Conservation (phyloP, 352 stramenopile genomes). For the Phytophthora cryptogea region DNA sequence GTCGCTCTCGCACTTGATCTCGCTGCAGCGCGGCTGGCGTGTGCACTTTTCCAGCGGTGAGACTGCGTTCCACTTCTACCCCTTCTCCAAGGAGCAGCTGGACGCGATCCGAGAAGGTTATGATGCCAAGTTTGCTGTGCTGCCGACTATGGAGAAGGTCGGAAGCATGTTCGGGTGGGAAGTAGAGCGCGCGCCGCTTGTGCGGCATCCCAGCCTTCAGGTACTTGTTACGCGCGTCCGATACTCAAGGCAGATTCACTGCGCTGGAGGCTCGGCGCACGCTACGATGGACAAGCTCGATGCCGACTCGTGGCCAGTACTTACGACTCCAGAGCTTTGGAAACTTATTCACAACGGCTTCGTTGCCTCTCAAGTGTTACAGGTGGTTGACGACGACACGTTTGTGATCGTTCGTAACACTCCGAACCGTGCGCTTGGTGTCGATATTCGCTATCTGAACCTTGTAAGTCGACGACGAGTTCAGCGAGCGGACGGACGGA, state of each 20-base stretch:
- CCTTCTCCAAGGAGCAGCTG: conserved; percentile 34
- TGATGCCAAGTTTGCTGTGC: conserved; percentile 27
- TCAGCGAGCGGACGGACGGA: conserved; percentile 21
- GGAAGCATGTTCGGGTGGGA: conserved; percentile 42
- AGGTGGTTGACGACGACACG: conserved; percentile 36
- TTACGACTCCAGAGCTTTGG: conserved; percentile 36
- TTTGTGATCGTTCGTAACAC: conserved; percentile 36
- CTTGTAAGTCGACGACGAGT: conserved; percentile 28
- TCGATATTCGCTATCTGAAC: conserved; percentile 42
- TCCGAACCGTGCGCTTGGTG: conserved; percentile 13
- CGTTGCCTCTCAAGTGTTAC: conserved; percentile 36
- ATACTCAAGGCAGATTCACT: conserved; percentile 44
- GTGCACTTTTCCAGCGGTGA: conserved; percentile 36
- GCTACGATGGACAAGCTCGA: conserved; percentile 35
- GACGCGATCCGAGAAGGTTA: conserved; percentile 35
- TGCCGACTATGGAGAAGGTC: conserved; percentile 17
- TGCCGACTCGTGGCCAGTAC: conserved; percentile 36
- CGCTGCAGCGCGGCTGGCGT: conserved; percentile 24
- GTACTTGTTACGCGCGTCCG: conserved; percentile 29
- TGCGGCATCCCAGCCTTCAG: conserved; percentile 11
- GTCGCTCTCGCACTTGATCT: conserved; percentile 19
- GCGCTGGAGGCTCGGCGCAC: conserved; percentile 25
- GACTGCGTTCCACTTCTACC: conserved; percentile 44
- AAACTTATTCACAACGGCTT: conserved; percentile 29
- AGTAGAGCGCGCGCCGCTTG: conserved; percentile 33